phyloP scores from a whole-genome alignment of 768 basidiomycete species.

The Chalciporus sphaerocephalus region DNA sequence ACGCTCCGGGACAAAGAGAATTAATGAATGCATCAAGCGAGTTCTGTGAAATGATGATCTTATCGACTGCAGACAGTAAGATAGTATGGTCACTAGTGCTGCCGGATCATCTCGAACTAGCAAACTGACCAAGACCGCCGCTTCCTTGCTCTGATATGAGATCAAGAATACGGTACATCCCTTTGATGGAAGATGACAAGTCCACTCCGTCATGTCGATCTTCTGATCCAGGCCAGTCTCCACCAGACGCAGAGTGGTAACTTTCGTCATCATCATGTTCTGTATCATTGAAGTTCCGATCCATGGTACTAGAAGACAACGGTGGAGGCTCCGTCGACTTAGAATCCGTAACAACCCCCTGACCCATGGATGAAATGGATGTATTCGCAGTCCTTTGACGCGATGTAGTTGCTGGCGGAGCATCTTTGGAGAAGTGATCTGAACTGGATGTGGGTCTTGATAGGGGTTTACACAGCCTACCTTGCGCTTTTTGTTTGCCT shows the following conservation, averaged over 20 bases:
- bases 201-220: constrained; percentile 15
- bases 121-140: constrained; percentile 45
- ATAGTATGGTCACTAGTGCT: not conserved
- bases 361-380: not conserved
- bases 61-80: constrained; percentile 44
- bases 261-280: not conserved
- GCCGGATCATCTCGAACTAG: not conserved
- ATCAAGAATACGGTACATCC: constrained; percentile 51
- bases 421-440: not conserved
- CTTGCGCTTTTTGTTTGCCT: not conserved
- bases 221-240: not conserved
- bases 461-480: not conserved
- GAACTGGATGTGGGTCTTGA: not conserved
- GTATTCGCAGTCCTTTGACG: not conserved
- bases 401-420: not conserved
- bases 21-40: constrained; percentile 49
- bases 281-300: not conserved
- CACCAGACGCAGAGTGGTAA: not conserved
- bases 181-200: constrained; percentile 33
- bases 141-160: constrained; percentile 49
- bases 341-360: not conserved
- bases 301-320: not conserved
- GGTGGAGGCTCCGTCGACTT: not conserved
- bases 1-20: constrained; percentile 46
- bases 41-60: constrained; percentile 55